phyloP scores from a whole-genome alignment of 2,329 filamentous ascomycete genomes.

The Ophiobolus disseminans region DNA sequence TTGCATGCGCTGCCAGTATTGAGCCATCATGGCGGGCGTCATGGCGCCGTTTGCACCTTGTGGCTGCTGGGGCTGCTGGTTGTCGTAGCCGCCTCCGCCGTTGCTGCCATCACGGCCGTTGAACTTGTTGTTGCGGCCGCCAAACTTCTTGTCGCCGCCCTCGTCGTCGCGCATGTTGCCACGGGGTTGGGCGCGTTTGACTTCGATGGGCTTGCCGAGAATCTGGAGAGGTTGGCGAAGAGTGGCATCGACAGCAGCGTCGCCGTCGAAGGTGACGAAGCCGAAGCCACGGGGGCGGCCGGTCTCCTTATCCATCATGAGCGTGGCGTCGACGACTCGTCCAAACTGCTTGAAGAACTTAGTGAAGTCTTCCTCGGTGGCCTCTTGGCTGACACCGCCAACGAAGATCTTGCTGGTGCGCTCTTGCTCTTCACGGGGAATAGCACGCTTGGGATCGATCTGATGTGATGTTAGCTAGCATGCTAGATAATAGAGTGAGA shows the following conservation, averaged over 20 bases:
- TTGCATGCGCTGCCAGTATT: constrained; percentile 98
- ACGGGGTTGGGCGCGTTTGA: constrained; percentile 95
- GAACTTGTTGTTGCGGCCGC: constrained; percentile 47
- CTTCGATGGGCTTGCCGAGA: constrained; percentile 94
- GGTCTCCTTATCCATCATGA: constrained; percentile 99
- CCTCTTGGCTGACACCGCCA: constrained; percentile 95
- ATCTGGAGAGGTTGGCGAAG: constrained; percentile 87
- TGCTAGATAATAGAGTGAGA: constrained; percentile 25
- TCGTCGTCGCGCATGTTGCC: constrained; percentile 94
- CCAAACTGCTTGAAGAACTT: constrained; percentile 98
- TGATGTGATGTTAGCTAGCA: constrained; percentile 50
- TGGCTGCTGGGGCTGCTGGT: constrained; percentile 57
- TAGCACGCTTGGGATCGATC: constrained; percentile 98
- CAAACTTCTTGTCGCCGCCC: constrained; percentile 63
- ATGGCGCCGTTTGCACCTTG: constrained; percentile 64
- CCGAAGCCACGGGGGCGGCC: constrained; percentile 96
- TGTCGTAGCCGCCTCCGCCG: constrained; percentile 48
- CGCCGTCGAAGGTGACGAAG: constrained; percentile 97
- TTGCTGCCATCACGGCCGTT: constrained; percentile 43
- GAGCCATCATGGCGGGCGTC: constrained; percentile 96
- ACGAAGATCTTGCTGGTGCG: constrained; percentile 99
- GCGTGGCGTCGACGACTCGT: constrained; percentile 91
- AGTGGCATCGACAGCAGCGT: constrained; percentile 91
- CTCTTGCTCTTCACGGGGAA: constrained; percentile 96
- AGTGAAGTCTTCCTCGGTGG: constrained; percentile 93